Conservation (phyloP, 768 basidiomycete genomes). For the Sarcodon aspratus region DNA sequence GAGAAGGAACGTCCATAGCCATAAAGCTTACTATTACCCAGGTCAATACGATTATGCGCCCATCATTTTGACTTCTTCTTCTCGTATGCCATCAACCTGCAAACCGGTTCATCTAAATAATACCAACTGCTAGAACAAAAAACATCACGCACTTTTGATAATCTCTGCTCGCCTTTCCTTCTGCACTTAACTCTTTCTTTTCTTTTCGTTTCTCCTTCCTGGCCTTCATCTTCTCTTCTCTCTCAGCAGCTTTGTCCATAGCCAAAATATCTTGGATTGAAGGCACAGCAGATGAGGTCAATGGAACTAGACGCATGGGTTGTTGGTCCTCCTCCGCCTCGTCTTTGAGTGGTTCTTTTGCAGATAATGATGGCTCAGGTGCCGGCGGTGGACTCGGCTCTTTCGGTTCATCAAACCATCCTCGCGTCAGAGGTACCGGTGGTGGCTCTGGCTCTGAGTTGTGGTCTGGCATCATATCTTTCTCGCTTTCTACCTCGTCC, state of each 20-base stretch:
- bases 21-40: neutral
- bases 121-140: neutral
- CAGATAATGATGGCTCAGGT: slow-evolving; percentile 2
- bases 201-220: slow-evolving; percentile 59
- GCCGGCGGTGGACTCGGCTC: slow-evolving; percentile 4
- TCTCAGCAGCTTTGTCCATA: slow-evolving; percentile 57
- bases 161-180: slow-evolving; percentile 42
- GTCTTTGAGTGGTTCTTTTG: slow-evolving; percentile 24
- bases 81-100: slow-evolving; percentile 19
- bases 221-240: slow-evolving; percentile 56
- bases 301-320: slow-evolving; percentile 52
- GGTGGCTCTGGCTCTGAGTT: neutral
- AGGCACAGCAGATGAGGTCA: slow-evolving; percentile 71
- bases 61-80: slow-evolving; percentile 15
- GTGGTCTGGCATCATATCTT: slow-evolving; percentile 3
- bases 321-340: slow-evolving; percentile 33
- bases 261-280: slow-evolving; percentile 78
- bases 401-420: slow-evolving; percentile 1
- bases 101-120: neutral
- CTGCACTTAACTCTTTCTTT: slow-evolving; percentile 23
- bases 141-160: slow-evolving; percentile 36
- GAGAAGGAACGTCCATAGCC: neutral
- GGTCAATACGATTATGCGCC: neutral
- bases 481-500: slow-evolving; percentile 7
- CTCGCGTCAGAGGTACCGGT: neutral